Evolutionary conservation across 257 asterid genomes (phyloP), one percentile per base, ranked within the genome.

Genomic region (Sherardia arvensis): DNA sequence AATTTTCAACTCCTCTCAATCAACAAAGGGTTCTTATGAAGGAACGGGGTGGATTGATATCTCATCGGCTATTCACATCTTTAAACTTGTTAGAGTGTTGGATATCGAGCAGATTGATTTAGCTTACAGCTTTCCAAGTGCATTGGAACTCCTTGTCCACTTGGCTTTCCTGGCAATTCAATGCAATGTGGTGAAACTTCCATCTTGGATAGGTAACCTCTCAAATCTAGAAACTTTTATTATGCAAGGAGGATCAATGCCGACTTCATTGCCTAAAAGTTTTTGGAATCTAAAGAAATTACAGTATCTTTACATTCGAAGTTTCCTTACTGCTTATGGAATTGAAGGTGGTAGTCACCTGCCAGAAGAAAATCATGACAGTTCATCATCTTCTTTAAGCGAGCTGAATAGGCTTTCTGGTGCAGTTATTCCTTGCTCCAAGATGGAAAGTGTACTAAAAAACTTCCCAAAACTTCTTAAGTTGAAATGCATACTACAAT

Each of bases 71-170:
- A 49, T 20, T 49, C 55, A 49, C 25, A 14, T 23, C 20, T 58
- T 67, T 21, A 58, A 57, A 25, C 65, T 27, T 26, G 58, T 67
- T 0, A 43, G n/a, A 18, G 71, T 66, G 29, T 40, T 66, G 22
- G 57, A 66, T 47, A 18, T 66, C 10, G 57, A 26, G 23, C 36
- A 56, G 14, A n/a, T 66, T 22, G 1, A 28, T 20, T 21, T 66
- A 25, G 40, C 3, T 0, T 7, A 5, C 6, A 6, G 2, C 4
- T 43, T 55, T 57, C 63, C 53, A 2, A 32, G 49, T 8, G 45
- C 47, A 9, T 25, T 66, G 14, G 32, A 33, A 17, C 38, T 30
- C 10, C 71, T 66, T 34, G 64, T 66, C 43, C 65, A 57, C 8
- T 28, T 66, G 56, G 14, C 43, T 25, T 58, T 55, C 56, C 28